Percentiles rank a stretch among this genome's conserved stretches.
Evolutionary conservation across 2,329 filamentous ascomycete species (phyloP).

Genomic region (Magnaporthiopsis poae): DNA sequence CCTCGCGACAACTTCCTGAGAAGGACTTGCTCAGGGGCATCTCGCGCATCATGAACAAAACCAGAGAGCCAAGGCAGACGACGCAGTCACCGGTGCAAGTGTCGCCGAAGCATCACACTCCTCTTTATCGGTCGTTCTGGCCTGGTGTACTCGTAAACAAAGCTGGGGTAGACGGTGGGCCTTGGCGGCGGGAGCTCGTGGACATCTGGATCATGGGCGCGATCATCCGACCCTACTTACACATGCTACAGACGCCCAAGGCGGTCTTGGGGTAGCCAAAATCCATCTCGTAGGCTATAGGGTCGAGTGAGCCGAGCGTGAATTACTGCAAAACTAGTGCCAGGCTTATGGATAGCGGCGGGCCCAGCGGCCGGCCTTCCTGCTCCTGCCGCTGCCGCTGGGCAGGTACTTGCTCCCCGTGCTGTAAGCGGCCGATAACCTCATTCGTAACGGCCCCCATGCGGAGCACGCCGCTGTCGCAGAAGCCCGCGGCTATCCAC

Average conservation of each 20-base stretch:
- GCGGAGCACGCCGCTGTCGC: conserved; percentile 1
- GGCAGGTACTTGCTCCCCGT: conserved; percentile 28
- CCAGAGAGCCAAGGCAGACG: not conserved
- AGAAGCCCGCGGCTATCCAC: conserved; percentile 5
- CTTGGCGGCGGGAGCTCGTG: conserved; percentile 1
- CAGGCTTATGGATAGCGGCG: not conserved
- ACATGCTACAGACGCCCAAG: conserved; percentile 2
- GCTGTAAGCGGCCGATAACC: conserved; percentile 12
- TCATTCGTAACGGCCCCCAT: conserved; percentile 2
- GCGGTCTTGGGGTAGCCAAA: conserved; percentile 4
- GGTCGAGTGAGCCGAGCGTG: conserved; percentile 4
- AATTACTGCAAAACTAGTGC: not conserved
- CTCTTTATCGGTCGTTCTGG: conserved; percentile 2
- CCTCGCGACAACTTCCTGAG: not conserved
- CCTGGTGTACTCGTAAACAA: not conserved
- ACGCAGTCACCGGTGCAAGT: not conserved
- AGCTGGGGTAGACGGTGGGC: not conserved
- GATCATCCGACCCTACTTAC: not conserved
- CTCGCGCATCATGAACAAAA: not conserved
- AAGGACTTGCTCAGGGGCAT: not conserved
- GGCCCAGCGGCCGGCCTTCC: too few relatives aligned
- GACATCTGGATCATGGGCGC: not conserved
- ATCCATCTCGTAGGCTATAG: conserved; percentile 1
- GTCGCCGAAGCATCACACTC: conserved; percentile 5
- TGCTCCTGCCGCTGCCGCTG: conserved; percentile 15